A percentile compares a stretch with the other conserved stretches of the same genome.
Conservation (phyloP, 345 rosid genomes). For the Mercurialis annua region DNA sequence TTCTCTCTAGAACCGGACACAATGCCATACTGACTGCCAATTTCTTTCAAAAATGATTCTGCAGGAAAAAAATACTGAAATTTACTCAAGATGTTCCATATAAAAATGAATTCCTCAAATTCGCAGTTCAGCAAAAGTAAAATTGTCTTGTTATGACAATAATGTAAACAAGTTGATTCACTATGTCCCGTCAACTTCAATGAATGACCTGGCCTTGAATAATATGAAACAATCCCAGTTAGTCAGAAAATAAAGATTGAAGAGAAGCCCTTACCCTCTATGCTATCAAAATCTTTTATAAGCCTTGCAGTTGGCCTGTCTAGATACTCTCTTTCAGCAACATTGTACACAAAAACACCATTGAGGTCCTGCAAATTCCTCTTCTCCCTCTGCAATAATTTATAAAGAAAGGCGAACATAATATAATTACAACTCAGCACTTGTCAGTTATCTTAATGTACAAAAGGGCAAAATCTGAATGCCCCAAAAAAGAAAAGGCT, state of each 20-base stretch:
- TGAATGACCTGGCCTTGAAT: background rate
- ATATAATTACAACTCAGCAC: background rate
- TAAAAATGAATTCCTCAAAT: background rate
- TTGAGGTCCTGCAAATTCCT: slow-evolving; percentile 77
- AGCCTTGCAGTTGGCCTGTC: slow-evolving; percentile 89
- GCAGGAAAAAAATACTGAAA: slow-evolving; percentile 26
- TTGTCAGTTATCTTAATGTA: background rate
- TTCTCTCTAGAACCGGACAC: slow-evolving; percentile 85
- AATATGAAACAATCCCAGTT: background rate
- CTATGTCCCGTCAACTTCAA: background rate
- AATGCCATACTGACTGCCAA: slow-evolving; percentile 89
- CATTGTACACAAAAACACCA: slow-evolving; percentile 75
- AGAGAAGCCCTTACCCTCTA: slow-evolving; percentile 51
- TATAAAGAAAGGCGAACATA: slow-evolving; percentile 8
- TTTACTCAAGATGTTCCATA: background rate
- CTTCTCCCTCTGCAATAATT: slow-evolving; percentile 75
- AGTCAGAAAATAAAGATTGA: background rate
- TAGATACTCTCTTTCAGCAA: slow-evolving; percentile 65
- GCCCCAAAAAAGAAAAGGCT: background rate
- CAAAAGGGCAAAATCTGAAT: slow-evolving; percentile 1
- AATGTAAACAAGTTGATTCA: background rate
- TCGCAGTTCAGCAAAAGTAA: background rate
- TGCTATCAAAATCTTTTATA: slow-evolving; percentile 65
- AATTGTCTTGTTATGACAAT: background rate
- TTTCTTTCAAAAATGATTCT: slow-evolving; percentile 64